phyloP scores from a whole-genome alignment of 2,329 filamentous ascomycete species.

The Aspergillus novoparasiticus region DNA sequence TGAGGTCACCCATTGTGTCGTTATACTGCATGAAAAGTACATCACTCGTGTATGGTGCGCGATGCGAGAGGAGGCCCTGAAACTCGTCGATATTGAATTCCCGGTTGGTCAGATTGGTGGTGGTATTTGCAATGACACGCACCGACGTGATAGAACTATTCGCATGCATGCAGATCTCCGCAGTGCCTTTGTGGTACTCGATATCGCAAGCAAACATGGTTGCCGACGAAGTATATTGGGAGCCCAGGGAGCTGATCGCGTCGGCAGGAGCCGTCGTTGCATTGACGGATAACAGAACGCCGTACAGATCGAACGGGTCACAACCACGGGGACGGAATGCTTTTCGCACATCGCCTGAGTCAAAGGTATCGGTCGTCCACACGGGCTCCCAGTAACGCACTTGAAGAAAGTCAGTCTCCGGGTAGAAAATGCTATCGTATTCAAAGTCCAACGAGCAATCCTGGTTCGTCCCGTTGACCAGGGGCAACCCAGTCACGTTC shows the following conservation, averaged over 20 bases:
- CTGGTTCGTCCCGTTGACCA: slow-evolving; percentile 18
- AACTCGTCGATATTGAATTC: slow-evolving; percentile 37
- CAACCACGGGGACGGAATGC: slow-evolving; percentile 31
- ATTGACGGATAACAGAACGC: slow-evolving; percentile 35
- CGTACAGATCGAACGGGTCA: slow-evolving; percentile 35
- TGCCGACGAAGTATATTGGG: slow-evolving; percentile 27
- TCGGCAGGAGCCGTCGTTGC: slow-evolving; percentile 18
- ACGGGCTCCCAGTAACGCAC: slow-evolving; percentile 40
- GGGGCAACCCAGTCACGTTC: slow-evolving; percentile 30
- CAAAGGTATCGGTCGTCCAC: slow-evolving; percentile 16
- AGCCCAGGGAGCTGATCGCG: slow-evolving; percentile 11
- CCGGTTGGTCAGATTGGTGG: slow-evolving; percentile 18
- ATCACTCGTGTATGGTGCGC: slow-evolving; percentile 37
- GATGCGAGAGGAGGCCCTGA: slow-evolving; percentile 32
- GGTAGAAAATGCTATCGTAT: slow-evolving; percentile 33
- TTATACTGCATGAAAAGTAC: slow-evolving; percentile 35
- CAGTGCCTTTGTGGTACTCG: slow-evolving; percentile 31
- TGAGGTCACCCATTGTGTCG: slow-evolving; percentile 28
- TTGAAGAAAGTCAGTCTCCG: slow-evolving; percentile 32
- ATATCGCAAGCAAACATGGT: slow-evolving; percentile 37
- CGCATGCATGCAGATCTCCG: slow-evolving; percentile 34
- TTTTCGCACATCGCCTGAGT: slow-evolving; percentile 15
- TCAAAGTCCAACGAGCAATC: slow-evolving; percentile 32
- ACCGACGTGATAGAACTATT: slow-evolving; percentile 37
- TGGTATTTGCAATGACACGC: slow-evolving; percentile 21